Base-by-base conservation (phyloP, 441 rosid species). In the Corymbia citriodora region DNA sequence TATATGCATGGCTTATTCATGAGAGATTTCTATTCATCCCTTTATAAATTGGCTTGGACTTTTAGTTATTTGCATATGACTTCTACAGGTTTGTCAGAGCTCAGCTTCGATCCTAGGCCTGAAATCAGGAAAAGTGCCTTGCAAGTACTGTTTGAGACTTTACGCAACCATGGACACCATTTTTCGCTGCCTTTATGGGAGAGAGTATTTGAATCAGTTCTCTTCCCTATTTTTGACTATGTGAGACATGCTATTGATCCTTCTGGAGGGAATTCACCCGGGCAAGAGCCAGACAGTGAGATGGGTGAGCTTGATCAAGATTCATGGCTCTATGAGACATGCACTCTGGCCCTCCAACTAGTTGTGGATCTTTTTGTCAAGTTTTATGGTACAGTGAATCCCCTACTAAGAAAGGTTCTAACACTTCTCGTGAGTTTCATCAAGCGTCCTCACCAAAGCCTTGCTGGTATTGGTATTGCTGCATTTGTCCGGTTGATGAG, bases 191-290 rank as follows among this genome's bases (percentile, higher is more conserved):
- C 95, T 72, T 90, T 98, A 87, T 98, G 99, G 99, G 99, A 97
- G 91, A 95, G 96, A 91, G 97, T 98, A 40, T 98, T 98, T 52
- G 99, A 97, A 88, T 98, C 99, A 6, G 99, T 98, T 81, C 94
- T 98, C 54, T 98, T 98, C 94, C 99, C 99, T 85, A 98, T 98
- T 91, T 98, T 98, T 89, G 99, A 98, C 93, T 98, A 98, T 89
- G 99, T 98, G 87, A 94, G 99, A 82, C 99, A 98, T 97, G 97
- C 99, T 87, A 98, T 98, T 93, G 99, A 98, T 94, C 99, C 99
- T 90, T 94, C 98, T 49, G 96, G 99, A 63, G 98, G 95, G 74
- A 95, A 93, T 74, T 92, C 97, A 88, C 94, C 94, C 52, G 98
- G 93, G 81, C 97, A 95, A 91, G 99, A 93, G 90, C 93, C 90